These are phyloP conservation scores for Monosporascus cannonballus DNA, from an alignment of 2,329 filamentous ascomycete genomes.

Conservation along the genomic window DNA sequence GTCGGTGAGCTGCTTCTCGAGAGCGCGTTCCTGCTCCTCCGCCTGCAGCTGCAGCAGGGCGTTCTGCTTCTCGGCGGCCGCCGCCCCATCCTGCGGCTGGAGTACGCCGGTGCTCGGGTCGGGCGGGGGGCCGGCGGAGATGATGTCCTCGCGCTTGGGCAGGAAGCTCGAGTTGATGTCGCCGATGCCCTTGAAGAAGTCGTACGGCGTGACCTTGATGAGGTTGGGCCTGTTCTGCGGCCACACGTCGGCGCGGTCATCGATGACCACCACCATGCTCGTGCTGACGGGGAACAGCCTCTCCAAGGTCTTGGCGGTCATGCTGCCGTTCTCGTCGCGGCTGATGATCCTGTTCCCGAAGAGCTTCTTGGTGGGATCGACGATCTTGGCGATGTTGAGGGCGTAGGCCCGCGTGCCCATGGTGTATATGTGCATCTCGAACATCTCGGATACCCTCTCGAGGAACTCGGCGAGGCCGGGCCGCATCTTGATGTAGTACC, in stretches of 20 bases:
- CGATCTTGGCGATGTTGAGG: conserved; percentile 81
- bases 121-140: conserved; percentile 25
- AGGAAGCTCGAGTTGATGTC: conserved; percentile 98
- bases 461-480: conserved; percentile 81
- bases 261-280: conserved; percentile 98
- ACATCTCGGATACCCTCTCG: conserved; percentile 46
- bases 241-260: conserved; percentile 96
- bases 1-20: conserved; percentile 85
- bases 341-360: conserved; percentile 95
- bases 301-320: conserved; percentile 84
- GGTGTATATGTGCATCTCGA: conserved; percentile 96
- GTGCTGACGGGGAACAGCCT: conserved; percentile 93
- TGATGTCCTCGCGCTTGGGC: conserved; percentile 63
- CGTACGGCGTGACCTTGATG: conserved; percentile 90
- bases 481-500: conserved; percentile 97
- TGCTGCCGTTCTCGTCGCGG: conserved; percentile 91
- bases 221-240: conserved; percentile 82
- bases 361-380: conserved; percentile 82
- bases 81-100: conserved; percentile 13
- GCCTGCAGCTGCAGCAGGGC: conserved; percentile 65
- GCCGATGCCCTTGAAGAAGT: conserved; percentile 96
- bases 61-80: conserved; percentile 20
- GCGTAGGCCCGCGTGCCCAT: conserved; percentile 99
- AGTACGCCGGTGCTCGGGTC: background rate
- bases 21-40: conserved; percentile 77